These are phyloP conservation scores for Aspergillus clavatus DNA, from an alignment of 2,329 filamentous ascomycete genomes.

Conservation along the genomic window DNA sequence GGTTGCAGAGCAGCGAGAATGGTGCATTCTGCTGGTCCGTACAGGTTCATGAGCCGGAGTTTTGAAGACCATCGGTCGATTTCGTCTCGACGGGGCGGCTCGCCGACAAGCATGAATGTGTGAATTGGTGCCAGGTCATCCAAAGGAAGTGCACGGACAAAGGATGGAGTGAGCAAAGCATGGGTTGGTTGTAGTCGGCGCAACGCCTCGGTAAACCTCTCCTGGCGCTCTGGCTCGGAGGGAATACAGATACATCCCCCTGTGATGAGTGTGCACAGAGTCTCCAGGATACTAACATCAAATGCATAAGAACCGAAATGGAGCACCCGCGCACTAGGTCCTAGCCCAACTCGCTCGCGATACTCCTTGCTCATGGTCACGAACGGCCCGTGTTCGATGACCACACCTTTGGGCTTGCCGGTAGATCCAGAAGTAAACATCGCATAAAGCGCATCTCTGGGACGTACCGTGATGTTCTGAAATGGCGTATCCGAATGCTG, in stretches of 20 bases:
- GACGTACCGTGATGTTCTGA: background rate
- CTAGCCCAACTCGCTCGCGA: background rate
- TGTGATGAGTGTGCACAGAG: slow-evolving; percentile 10
- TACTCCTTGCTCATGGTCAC: background rate
- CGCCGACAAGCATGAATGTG: slow-evolving; percentile 1
- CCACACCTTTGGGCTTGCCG: slow-evolving; percentile 53
- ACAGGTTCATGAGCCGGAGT: slow-evolving; percentile 4
- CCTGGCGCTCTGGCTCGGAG: slow-evolving; percentile 36
- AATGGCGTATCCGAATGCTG: background rate
- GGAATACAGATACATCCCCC: slow-evolving; percentile 18
- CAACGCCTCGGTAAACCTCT: slow-evolving; percentile 40
- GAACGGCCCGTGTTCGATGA: slow-evolving; percentile 16
- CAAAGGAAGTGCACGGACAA: slow-evolving; percentile 1
- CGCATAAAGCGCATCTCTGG: background rate
- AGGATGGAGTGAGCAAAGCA: slow-evolving; percentile 21
- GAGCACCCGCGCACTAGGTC: background rate
- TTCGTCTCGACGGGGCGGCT: background rate
- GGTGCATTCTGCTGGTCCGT: background rate
- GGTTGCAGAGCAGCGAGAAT: background rate
- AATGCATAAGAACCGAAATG: background rate
- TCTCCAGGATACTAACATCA: slow-evolving; percentile 9
- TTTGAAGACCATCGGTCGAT: background rate
- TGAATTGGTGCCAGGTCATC: background rate
- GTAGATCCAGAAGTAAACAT: slow-evolving; percentile 54
- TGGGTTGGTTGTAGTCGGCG: slow-evolving; percentile 52